These are phyloP conservation scores for Dactylellina sp. DNA, from an alignment of 2,329 filamentous ascomycete species.

Conservation along the genomic window DNA sequence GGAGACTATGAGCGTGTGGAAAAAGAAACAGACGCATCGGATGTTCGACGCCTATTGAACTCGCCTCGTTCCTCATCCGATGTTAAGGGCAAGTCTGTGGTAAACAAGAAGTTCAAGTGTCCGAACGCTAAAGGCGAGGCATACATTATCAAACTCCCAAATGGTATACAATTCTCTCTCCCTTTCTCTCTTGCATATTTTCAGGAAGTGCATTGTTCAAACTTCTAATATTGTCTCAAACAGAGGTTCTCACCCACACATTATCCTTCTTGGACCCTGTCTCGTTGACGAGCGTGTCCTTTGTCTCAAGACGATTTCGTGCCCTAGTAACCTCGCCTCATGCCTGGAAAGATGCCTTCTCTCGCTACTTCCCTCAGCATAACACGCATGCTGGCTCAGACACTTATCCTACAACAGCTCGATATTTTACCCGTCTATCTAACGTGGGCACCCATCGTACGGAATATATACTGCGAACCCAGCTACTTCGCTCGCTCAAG, in stretches of 20 bases:
- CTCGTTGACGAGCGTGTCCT: slow-evolving; percentile 81
- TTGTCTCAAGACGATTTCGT: slow-evolving; percentile 90
- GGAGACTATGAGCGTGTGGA: slow-evolving; percentile 2
- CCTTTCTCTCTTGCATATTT: background rate
- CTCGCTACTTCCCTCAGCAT: slow-evolving; percentile 80
- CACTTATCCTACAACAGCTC: slow-evolving; percentile 62
- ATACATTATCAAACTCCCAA: slow-evolving; percentile 48
- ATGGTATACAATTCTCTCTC: slow-evolving; percentile 45
- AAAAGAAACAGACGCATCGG: slow-evolving; percentile 13
- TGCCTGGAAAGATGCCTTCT: slow-evolving; percentile 92
- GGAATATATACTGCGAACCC: slow-evolving; percentile 90
- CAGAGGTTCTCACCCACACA: slow-evolving; percentile 92
- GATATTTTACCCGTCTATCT: slow-evolving; percentile 84
- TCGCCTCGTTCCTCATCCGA: slow-evolving; percentile 26
- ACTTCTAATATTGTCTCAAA: slow-evolving; percentile 1
- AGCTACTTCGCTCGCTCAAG: slow-evolving; percentile 81
- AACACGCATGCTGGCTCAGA: slow-evolving; percentile 48
- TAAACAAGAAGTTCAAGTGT: slow-evolving; percentile 38
- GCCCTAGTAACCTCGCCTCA: slow-evolving; percentile 88
- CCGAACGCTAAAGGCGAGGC: slow-evolving; percentile 41
- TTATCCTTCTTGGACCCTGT: slow-evolving; percentile 89
- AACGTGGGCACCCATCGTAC: slow-evolving; percentile 91
- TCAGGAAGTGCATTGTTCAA: background rate
- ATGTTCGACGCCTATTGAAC: slow-evolving; percentile 29
- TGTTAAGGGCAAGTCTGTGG: slow-evolving; percentile 31